These are phyloP conservation scores for Binderoboletus segoi DNA, from an alignment of 1,284 basidiomycete genomes.

Conservation along the genomic window DNA sequence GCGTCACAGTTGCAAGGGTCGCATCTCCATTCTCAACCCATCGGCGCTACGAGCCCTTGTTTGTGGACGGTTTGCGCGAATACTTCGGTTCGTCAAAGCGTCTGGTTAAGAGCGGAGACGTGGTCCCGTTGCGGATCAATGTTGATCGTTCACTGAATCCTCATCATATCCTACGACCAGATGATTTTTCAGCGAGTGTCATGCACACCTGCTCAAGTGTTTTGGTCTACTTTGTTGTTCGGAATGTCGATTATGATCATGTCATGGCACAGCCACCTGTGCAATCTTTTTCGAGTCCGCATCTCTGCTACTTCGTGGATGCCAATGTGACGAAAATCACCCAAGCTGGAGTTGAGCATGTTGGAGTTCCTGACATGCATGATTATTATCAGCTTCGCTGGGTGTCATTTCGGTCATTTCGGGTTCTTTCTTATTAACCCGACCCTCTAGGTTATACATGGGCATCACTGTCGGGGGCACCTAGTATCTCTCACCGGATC, in stretches of 20 bases:
- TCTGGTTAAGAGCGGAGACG: slow-evolving; percentile 79
- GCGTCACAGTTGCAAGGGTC: slow-evolving; percentile 81
- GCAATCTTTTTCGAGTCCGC: no score
- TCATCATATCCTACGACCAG: slow-evolving; percentile 2
- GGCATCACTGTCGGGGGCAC: background rate
- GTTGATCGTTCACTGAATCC: slow-evolving; percentile 45
- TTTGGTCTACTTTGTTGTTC: slow-evolving; percentile 78
- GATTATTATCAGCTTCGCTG: slow-evolving; percentile 59
- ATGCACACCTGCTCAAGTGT: slow-evolving; percentile 32
- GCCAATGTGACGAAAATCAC: slow-evolving; percentile 71
- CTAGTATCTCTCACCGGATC: slow-evolving; percentile 44
- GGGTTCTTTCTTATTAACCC: slow-evolving; percentile 8
- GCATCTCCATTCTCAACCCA: slow-evolving; percentile 80
- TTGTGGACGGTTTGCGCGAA: slow-evolving; percentile 67
- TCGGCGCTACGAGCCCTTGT: slow-evolving; percentile 72
- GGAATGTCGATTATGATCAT: slow-evolving; percentile 72
- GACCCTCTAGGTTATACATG: slow-evolving; percentile 11
- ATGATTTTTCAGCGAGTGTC: slow-evolving; percentile 5
- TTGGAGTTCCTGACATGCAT: slow-evolving; percentile 61
- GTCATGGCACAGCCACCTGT: slow-evolving; percentile 35
- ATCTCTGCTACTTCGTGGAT: slow-evolving; percentile 90
- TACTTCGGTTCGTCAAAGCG: slow-evolving; percentile 65
- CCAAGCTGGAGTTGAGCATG: slow-evolving; percentile 78
- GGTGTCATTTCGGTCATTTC: slow-evolving; percentile 11
- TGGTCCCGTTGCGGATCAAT: slow-evolving; percentile 75